These are phyloP conservation scores for Helichrysum umbraculigerum DNA, from an alignment of 129 eudicot species.

Conservation along the genomic window DNA sequence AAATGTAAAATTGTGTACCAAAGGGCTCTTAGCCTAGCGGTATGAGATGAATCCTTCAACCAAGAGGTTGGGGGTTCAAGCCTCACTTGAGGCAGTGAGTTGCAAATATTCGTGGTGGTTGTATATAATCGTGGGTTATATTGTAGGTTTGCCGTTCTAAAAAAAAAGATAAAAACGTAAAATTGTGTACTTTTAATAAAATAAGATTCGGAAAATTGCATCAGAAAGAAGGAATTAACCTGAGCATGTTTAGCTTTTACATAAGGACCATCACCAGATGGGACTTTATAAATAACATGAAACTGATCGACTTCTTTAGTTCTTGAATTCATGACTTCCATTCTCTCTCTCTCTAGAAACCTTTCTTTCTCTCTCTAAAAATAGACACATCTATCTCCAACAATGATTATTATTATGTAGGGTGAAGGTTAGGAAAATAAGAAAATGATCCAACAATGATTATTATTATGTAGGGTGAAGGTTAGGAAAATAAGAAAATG, in stretches of 20 bases:
- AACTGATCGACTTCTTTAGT: conserved; percentile 43
- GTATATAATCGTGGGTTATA: too few species aligned
- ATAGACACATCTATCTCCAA: conserved; percentile 18
- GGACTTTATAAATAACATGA: conserved; percentile 80
- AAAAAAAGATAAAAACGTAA: too few species aligned
- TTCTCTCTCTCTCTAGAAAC: conserved; percentile 22
- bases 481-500: conserved; percentile 24
- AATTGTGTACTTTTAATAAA: not conserved
- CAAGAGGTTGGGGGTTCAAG: too few species aligned
- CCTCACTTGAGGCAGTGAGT: too few species aligned
- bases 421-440: conserved; percentile 23
- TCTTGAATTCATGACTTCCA: conserved; percentile 35
- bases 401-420: conserved; percentile 11
- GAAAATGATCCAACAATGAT: conserved; percentile 29
- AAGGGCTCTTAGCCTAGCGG: too few species aligned
- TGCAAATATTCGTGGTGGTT: too few species aligned
- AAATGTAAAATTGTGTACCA: too few species aligned
- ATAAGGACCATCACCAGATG: conserved; percentile 94
- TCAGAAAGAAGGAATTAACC: conserved; percentile 36
- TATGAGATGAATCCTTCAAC: too few species aligned
- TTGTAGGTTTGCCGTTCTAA: too few species aligned
- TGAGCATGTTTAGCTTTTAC: conserved; percentile 95
- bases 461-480: conserved; percentile 20
- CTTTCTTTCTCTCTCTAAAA: conserved; percentile 28
- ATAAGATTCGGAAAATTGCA: not conserved